These are phyloP conservation scores for Calonectria naviculata DNA, from an alignment of 2,329 filamentous ascomycete species.

Conservation along the genomic window DNA sequence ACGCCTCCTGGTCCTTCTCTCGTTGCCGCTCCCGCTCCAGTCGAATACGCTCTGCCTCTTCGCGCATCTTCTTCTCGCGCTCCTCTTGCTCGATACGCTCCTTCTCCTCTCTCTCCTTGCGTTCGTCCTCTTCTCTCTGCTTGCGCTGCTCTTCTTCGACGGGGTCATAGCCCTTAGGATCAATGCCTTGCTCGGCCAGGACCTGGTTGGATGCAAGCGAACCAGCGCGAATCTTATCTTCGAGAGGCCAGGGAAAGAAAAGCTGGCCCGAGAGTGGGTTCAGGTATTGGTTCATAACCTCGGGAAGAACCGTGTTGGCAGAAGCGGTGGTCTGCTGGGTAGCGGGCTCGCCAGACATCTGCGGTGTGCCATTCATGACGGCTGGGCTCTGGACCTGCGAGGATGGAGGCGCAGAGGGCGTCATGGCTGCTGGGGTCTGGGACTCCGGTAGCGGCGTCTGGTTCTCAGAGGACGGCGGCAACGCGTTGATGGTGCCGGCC, in stretches of 20 bases:
- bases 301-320: slow-evolving; percentile 57
- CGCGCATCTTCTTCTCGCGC: slow-evolving; percentile 52
- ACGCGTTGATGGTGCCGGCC: slow-evolving; percentile 58
- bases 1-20: slow-evolving; percentile 55
- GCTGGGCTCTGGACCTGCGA: slow-evolving; percentile 49
- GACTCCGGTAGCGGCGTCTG: slow-evolving; percentile 47
- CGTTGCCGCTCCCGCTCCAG: slow-evolving; percentile 56
- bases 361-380: slow-evolving; percentile 45
- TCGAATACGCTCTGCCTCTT: slow-evolving; percentile 52
- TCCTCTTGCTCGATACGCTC: slow-evolving; percentile 59
- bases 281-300: slow-evolving; percentile 59
- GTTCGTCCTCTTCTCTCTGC: slow-evolving; percentile 62
- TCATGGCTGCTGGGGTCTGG: slow-evolving; percentile 42
- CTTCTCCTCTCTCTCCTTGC: slow-evolving; percentile 57
- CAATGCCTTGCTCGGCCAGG: slow-evolving; percentile 70
- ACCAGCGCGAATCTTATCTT: slow-evolving; percentile 76
- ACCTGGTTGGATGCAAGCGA: slow-evolving; percentile 73
- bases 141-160: slow-evolving; percentile 63
- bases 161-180: slow-evolving; percentile 71
- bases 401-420: slow-evolving; percentile 46
- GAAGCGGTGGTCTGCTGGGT: slow-evolving; percentile 48
- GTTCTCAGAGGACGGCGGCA: slow-evolving; percentile 42
- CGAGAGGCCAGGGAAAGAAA: slow-evolving; percentile 84
- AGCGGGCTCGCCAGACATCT: slow-evolving; percentile 42
- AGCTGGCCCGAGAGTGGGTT: slow-evolving; percentile 66